Conservation (phyloP, 169 alveolate genomes). For the Plasmodium coatneyi region DNA sequence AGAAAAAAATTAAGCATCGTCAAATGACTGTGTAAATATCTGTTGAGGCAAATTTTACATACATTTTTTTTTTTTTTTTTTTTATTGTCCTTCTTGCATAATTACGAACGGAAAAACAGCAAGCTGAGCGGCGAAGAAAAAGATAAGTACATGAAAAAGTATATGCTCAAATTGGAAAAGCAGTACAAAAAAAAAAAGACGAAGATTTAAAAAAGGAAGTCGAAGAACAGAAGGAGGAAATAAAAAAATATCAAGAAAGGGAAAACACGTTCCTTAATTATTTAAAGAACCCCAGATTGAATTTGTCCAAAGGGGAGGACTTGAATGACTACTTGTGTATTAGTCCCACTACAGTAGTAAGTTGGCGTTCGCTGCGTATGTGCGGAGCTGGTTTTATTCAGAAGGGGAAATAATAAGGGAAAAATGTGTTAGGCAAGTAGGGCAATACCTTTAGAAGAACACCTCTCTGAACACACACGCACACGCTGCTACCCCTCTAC, state of each 20-base stretch:
- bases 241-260: slow-evolving; percentile 47
- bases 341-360: slow-evolving; percentile 50
- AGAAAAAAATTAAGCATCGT: background rate
- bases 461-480: background rate
- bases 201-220: slow-evolving; percentile 62
- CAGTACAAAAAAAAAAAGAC: slow-evolving; percentile 61
- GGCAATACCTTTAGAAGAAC: background rate
- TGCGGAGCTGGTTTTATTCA: background rate
- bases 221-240: slow-evolving; percentile 50
- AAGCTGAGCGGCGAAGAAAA: slow-evolving; percentile 52
- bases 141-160: slow-evolving; percentile 64
- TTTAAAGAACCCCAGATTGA: slow-evolving; percentile 71
- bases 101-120: slow-evolving; percentile 12
- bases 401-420: background rate
- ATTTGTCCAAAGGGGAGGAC: slow-evolving; percentile 46
- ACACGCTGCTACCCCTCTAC: background rate
- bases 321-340: slow-evolving; percentile 55
- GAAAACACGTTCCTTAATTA: slow-evolving; percentile 48
- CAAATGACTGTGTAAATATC: background rate
- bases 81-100: background rate
- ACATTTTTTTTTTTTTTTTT: background rate
- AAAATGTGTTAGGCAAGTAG: background rate
- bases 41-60: background rate
- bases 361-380: background rate
- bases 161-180: slow-evolving; percentile 57